These are phyloP conservation scores for Cladophialophora psammophila DNA, from an alignment of 2,329 filamentous ascomycete genomes.

Conservation along the genomic window DNA sequence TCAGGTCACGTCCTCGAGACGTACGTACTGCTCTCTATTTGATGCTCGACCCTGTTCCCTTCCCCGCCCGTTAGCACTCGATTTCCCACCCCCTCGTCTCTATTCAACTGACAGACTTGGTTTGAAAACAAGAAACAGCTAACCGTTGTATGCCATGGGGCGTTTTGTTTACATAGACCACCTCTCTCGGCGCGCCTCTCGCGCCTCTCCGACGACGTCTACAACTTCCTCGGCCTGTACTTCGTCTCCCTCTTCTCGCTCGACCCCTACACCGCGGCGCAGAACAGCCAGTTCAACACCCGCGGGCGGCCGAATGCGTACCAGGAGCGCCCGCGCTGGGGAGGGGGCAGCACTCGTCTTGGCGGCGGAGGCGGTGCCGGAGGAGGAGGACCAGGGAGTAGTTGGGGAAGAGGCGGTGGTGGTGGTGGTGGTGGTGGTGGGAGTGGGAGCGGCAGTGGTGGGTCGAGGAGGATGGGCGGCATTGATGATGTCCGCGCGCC, in stretches of 20 bases:
- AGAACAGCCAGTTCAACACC: conserved; percentile 56
- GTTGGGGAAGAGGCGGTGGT: conserved; percentile 45
- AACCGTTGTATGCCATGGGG: conserved; percentile 4
- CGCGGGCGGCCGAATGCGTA: conserved; percentile 43
- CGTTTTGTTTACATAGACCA: conserved; percentile 45
- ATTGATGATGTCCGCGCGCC: conserved; percentile 58
- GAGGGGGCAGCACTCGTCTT: conserved; percentile 30
- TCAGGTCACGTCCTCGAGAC: conserved; percentile 38
- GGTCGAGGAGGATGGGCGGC: conserved; percentile 51
- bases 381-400: conserved; percentile 42
- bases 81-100: conserved; percentile 1
- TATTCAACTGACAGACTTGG: neutral
- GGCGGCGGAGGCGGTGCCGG: conserved; percentile 39
- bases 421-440: conserved; percentile 43
- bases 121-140: conserved; percentile 3
- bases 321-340: conserved; percentile 43
- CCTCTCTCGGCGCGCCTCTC: conserved; percentile 54
- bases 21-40: conserved; percentile 30
- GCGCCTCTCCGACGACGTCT: conserved; percentile 52
- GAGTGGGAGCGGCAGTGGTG: conserved; percentile 44
- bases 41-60: neutral
- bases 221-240: conserved; percentile 59
- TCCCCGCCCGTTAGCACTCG: neutral
- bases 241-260: conserved; percentile 58
- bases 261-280: conserved; percentile 55